Conservation (phyloP, 2,329 filamentous ascomycete genomes). For the Ascosphaera pollenicola region DNA sequence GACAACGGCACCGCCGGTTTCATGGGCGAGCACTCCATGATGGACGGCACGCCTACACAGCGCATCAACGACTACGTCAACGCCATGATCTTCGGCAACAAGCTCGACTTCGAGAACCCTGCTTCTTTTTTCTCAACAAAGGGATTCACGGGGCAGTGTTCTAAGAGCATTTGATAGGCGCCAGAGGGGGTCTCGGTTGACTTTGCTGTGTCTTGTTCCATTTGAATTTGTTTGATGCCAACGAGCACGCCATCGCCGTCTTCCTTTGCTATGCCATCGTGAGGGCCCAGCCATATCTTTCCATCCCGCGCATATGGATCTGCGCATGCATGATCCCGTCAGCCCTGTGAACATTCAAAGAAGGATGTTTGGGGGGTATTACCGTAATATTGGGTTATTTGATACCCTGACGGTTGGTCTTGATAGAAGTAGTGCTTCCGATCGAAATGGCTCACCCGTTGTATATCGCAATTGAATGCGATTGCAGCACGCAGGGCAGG, state of each 20-base stretch:
- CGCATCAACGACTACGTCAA: constrained; percentile 88
- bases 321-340: constrained; percentile 7
- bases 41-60: constrained; percentile 97
- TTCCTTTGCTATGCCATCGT: constrained; percentile 60
- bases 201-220: constrained; percentile 97
- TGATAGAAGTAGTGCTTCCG: constrained; percentile 99
- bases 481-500: constrained; percentile 81
- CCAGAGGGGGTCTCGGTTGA: constrained; percentile 57
- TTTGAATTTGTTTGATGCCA: constrained; percentile 80
- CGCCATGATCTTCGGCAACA: constrained; percentile 79
- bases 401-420: constrained; percentile 90
- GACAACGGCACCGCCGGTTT: constrained; percentile 96
- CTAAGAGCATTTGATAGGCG: constrained; percentile 35
- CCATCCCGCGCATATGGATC: constrained; percentile 48
- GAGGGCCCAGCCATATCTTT: constrained; percentile 41
- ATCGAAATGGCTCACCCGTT: constrained; percentile 64
- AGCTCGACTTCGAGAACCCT: constrained; percentile 69
- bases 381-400: constrained; percentile 90
- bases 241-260: constrained; percentile 50
- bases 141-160: no score
- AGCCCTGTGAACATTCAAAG: neutral
- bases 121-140: no score
- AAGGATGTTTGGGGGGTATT: neutral
- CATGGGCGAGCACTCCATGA: constrained; percentile 98
- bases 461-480: constrained; percentile 59